Base-by-base conservation (phyloP, 2,329 filamentous ascomycete genomes). In the Phaeosphaeria sp. region DNA sequence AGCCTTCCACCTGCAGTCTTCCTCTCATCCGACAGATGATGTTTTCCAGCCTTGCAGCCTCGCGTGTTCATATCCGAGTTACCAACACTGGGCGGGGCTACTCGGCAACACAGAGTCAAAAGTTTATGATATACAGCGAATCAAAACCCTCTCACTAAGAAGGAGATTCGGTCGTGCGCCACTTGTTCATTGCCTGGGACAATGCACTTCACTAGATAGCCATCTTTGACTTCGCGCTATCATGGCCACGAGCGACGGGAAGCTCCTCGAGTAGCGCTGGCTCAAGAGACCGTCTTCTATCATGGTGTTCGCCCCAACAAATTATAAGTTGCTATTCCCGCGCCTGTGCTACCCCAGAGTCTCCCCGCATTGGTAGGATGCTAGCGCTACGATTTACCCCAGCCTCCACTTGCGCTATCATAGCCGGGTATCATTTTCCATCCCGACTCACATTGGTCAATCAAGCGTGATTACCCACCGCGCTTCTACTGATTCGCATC, bases 381-480 rank as follows among this genome's bases (percentile, higher is more conserved):
- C 53, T 46, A 44, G 21, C n/a, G 18, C 48, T 51, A 30, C 47
- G 43, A 36, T 13, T 40, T 45, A 51, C 47, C 53, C 53, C 53
- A 51, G 48, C 40, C 30, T 51, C 30, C 30, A 36, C 6, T 17
- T 40, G 43, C 20, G 40, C 30, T 42, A 9, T 24, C 25, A 15
- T 39, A n/a, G 22, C 21, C 53, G 53, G 53, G 50, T 47, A 55
- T 51, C 42, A 39, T 45, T 40, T 42, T 55, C 53, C 53, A 55
- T n/a, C 33, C 20, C 20, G n/a, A 21, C 39, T 4, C 36, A 20
- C 11, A 6, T 13, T 40, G 27, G 27, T 48, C 47, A 51, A 17
- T 51, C 47, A 51, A 15, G 24, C 17, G 6, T 21, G 42, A 20
- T 2, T 18, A n/a, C 5, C 36, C n/a, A 46, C 30, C 47, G 20